Evolutionary conservation across 139 green algal species (phyloP).

Genomic region (Mesotaenium endlicherianum): DNA sequence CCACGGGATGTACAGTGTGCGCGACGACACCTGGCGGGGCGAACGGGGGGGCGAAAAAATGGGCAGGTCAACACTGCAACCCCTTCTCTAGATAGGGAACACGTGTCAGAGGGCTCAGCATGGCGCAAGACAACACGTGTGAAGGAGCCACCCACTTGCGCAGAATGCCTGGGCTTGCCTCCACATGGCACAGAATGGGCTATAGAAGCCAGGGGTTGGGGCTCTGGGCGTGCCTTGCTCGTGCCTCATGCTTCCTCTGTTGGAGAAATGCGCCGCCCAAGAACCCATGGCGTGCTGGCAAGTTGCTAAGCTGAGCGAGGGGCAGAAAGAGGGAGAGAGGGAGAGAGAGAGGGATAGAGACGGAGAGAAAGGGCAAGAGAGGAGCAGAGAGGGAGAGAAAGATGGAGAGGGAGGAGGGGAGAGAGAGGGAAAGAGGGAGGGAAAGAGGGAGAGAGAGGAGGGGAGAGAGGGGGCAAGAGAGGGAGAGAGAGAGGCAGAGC

Average conservation of each 20-base stretch:
- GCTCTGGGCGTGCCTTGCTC: too few species aligned
- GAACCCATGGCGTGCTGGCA: too few species aligned
- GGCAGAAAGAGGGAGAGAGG: not conserved
- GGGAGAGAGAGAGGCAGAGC: not conserved
- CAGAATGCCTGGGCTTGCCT: not conserved
- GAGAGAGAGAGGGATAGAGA: slow-evolving; percentile 18
- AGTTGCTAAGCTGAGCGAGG: not conserved
- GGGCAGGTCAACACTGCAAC: not conserved
- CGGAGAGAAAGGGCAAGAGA: slow-evolving; percentile 7
- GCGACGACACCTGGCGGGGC: slow-evolving; percentile 59
- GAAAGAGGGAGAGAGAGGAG: slow-evolving; percentile 25
- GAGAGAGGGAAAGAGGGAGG: slow-evolving; percentile 30
- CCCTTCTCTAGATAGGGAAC: not conserved
- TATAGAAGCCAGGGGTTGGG: not conserved
- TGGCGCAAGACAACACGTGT: not conserved
- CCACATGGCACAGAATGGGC: not conserved
- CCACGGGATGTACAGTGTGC: slow-evolving; percentile 74
- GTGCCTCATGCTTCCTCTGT: too few species aligned
- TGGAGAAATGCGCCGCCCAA: too few species aligned
- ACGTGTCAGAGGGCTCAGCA: not conserved
- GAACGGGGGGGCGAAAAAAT: slow-evolving; percentile 3
- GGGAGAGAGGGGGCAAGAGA: not conserved
- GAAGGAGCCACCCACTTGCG: too few species aligned
- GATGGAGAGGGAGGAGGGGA: not conserved
- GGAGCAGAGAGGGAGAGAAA: not conserved